Conservation (phyloP, 1,284 basidiomycete species). For the Trametes sp. region DNA sequence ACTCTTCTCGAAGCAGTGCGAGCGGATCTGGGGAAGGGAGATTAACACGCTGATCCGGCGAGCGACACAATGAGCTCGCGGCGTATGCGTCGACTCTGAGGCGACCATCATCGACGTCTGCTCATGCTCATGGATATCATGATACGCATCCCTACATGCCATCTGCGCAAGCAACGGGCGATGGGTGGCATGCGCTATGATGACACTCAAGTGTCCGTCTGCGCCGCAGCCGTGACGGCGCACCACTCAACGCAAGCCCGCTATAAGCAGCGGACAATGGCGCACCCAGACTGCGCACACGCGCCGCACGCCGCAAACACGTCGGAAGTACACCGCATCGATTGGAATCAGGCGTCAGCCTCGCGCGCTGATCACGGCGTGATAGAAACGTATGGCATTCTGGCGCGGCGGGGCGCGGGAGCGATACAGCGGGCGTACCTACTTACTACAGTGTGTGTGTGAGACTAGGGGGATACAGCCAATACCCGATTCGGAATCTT, state of each 20-base stretch:
- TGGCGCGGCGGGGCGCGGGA: neutral
- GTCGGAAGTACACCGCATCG: neutral
- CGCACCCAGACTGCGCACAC: neutral
- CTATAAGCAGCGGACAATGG: constrained; percentile 2
- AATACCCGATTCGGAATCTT: constrained; percentile 13
- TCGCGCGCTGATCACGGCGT: neutral
- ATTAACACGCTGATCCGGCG: neutral
- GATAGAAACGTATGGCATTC: neutral
- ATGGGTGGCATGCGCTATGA: too few relatives aligned
- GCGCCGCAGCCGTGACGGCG: neutral
- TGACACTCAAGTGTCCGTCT: too few relatives aligned
- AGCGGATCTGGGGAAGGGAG: neutral
- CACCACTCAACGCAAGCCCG: neutral
- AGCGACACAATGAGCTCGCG: too few relatives aligned
- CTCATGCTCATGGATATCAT: neutral
- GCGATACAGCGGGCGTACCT: constrained; percentile 17
- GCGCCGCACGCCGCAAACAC: neutral
- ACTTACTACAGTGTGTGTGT: constrained; percentile 10
- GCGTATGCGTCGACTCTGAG: too few relatives aligned
- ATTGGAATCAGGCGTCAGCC: too few relatives aligned
- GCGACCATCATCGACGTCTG: neutral
- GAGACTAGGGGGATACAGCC: constrained; percentile 16
- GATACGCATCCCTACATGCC: neutral
- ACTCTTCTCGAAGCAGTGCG: neutral
- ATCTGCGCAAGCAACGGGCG: too few relatives aligned